phyloP scores from a whole-genome alignment of 306 rosid genomes.

The Potentilla sterilis region DNA sequence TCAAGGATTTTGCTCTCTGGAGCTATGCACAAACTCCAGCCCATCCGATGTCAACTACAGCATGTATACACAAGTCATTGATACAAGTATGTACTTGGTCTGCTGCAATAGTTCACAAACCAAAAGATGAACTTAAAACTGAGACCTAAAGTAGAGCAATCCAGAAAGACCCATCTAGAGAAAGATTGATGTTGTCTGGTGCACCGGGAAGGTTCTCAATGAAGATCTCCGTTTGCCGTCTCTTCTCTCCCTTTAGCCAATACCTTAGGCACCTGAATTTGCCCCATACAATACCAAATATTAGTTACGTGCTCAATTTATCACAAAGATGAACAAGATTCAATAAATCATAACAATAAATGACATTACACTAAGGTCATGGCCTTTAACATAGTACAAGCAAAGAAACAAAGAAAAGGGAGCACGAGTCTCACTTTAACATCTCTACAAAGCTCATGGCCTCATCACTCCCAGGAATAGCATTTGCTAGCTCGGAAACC shows the following conservation, averaged over 20 bases:
- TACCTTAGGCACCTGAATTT: slow-evolving; percentile 52
- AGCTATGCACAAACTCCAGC: slow-evolving; percentile 41
- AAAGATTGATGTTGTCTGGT: slow-evolving; percentile 71
- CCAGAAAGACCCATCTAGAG: slow-evolving; percentile 54
- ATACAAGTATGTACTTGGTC: background rate
- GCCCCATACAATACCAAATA: background rate
- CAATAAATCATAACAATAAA: too few relatives aligned
- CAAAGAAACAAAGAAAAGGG: background rate
- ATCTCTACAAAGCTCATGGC: slow-evolving; percentile 99
- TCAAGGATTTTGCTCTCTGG: slow-evolving; percentile 42
- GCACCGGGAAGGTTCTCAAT: slow-evolving; percentile 67
- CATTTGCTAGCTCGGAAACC: slow-evolving; percentile 80
- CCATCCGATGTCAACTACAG: slow-evolving; percentile 33
- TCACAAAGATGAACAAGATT: too few relatives aligned
- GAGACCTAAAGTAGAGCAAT: slow-evolving; percentile 42
- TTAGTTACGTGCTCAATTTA: background rate
- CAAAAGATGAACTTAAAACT: slow-evolving; percentile 4
- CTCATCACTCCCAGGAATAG: slow-evolving; percentile 98
- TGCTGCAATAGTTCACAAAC: background rate
- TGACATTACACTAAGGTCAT: too few relatives aligned
- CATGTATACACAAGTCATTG: background rate
- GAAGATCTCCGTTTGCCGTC: slow-evolving; percentile 54
- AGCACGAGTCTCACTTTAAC: slow-evolving; percentile 63
- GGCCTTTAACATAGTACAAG: too few relatives aligned
- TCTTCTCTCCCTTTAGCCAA: slow-evolving; percentile 59